Conservation (phyloP, 805 yeast species). For the Yarrowia phangngaensis region DNA sequence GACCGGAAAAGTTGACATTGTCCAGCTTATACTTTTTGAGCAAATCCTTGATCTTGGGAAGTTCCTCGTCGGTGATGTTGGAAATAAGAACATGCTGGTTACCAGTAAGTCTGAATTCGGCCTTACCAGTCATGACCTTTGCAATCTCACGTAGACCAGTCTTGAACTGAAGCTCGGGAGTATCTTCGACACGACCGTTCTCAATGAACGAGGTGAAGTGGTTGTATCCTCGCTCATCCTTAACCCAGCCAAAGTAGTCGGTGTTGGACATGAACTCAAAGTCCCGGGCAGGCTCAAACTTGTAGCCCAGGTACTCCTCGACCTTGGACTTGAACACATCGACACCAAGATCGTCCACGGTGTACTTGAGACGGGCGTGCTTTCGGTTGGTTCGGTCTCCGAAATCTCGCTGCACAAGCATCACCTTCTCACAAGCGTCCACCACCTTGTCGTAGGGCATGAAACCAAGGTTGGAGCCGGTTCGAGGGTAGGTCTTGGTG, state of each 20-base stretch:
- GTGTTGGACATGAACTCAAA: constrained; percentile 81
- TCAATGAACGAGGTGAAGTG: constrained; percentile 94
- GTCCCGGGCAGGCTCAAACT: constrained; percentile 64
- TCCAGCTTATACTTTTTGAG: constrained; percentile 75
- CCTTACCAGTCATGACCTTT: constrained; percentile 52
- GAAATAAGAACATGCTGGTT: constrained; percentile 87
- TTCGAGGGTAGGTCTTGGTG: constrained; percentile 92
- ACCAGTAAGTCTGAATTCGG: constrained; percentile 90
- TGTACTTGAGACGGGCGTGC: constrained; percentile 96
- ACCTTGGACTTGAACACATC: constrained; percentile 75
- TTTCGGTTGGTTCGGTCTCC: constrained; percentile 96
- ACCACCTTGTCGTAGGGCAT: constrained; percentile 63
- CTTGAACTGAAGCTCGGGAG: constrained; percentile 85
- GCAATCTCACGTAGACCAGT: constrained; percentile 81
- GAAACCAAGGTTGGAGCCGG: constrained; percentile 84
- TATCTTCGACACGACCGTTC: constrained; percentile 94
- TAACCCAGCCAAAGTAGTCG: constrained; percentile 91
- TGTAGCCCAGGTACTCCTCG: constrained; percentile 76
- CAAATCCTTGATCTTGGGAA: constrained; percentile 57
- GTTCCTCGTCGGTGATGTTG: constrained; percentile 64
- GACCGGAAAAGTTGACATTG: constrained; percentile 74
- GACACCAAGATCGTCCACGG: constrained; percentile 90
- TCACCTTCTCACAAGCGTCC: constrained; percentile 80
- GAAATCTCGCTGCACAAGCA: constrained; percentile 89
- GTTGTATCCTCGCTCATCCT: constrained; percentile 69